Evolutionary conservation across 2,329 filamentous ascomycete species (phyloP).

Genomic region (Penicillium sp.): DNA sequence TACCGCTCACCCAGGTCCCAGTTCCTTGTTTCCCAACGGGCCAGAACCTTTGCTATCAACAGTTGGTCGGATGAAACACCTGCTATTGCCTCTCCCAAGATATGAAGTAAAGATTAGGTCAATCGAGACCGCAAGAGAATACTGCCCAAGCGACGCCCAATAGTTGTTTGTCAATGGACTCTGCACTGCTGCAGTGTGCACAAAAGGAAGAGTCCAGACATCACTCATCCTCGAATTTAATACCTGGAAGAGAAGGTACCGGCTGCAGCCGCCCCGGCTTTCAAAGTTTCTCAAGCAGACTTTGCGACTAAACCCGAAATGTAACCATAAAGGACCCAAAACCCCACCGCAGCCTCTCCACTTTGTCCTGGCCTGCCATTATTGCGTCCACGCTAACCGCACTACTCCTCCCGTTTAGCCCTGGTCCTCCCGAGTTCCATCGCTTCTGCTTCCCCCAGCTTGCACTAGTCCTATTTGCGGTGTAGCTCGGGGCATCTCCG

Average conservation of each 20-base stretch:
- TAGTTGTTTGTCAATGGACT: too few relatives aligned
- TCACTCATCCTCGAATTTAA: background rate
- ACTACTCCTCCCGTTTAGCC: constrained; percentile 14
- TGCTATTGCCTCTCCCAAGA: background rate
- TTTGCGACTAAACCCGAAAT: constrained; percentile 12
- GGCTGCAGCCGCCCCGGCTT: constrained; percentile 30
- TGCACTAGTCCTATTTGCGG: constrained; percentile 37
- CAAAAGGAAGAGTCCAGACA: background rate
- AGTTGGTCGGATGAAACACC: background rate
- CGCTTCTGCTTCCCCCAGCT: constrained; percentile 35
- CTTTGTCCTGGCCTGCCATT: background rate
- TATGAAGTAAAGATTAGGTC: background rate
- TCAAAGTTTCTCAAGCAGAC: constrained; percentile 15
- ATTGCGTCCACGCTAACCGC: constrained; percentile 25
- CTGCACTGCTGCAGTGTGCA: background rate
- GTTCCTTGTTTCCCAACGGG: background rate
- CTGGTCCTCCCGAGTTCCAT: constrained; percentile 32
- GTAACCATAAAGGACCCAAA: background rate
- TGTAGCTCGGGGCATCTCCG: constrained; percentile 28
- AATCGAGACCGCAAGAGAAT: too few relatives aligned
- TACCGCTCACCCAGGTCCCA: background rate
- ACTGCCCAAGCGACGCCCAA: background rate
- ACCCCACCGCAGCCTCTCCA: constrained; percentile 15
- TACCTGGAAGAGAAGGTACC: constrained; percentile 12
- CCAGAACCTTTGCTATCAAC: background rate